These are phyloP conservation scores for Gossypium bickii DNA, from an alignment of 345 rosid species.

Conservation along the genomic window DNA sequence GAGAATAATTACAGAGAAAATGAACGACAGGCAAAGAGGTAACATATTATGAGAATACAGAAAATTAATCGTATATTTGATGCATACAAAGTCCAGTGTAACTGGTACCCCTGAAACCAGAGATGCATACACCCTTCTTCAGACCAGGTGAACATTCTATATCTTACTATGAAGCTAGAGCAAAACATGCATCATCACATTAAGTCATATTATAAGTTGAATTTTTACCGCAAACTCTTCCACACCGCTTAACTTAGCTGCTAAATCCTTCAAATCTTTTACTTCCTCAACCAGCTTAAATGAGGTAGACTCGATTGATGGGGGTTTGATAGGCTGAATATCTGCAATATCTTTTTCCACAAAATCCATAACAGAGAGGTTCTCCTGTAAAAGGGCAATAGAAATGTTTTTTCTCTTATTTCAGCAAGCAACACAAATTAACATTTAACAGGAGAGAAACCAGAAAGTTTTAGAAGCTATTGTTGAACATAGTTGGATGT, in stretches of 20 bases:
- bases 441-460: not conserved
- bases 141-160: not conserved
- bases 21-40: not conserved
- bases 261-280: slow-evolving; percentile 72
- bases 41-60: not conserved
- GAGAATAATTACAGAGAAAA: slow-evolving; percentile 15
- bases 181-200: not conserved
- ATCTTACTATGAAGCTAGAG: not conserved
- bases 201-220: not conserved
- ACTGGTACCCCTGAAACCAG: not conserved
- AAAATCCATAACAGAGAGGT: slow-evolving; percentile 62
- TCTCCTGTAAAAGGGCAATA: slow-evolving; percentile 47
- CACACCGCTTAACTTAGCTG: slow-evolving; percentile 50
- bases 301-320: slow-evolving; percentile 48
- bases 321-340: slow-evolving; percentile 44
- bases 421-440: slow-evolving; percentile 1
- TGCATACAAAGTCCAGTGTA: not conserved
- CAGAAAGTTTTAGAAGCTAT: slow-evolving; percentile 4
- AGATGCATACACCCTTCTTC: not conserved
- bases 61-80: not conserved
- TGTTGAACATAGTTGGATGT: not conserved
- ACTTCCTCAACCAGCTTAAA: slow-evolving; percentile 76
- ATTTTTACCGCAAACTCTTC: slow-evolving; percentile 76
- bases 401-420: not conserved
- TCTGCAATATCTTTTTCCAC: slow-evolving; percentile 43